Conservation (phyloP, 768 basidiomycete genomes). For the Rhodocollybia butyracea region DNA sequence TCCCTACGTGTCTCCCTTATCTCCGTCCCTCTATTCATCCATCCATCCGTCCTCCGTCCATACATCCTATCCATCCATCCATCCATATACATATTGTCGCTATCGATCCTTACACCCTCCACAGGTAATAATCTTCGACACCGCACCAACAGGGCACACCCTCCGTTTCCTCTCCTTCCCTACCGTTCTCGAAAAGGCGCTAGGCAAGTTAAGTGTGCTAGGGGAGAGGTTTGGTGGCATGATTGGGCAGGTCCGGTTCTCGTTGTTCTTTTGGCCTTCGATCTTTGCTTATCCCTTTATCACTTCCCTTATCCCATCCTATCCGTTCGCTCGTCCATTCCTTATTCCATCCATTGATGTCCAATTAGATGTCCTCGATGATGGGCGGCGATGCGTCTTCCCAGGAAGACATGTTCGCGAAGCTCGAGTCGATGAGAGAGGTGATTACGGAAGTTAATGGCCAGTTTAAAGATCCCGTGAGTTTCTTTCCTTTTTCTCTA, state of each 20-base stretch:
- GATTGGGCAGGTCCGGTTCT: slow-evolving; percentile 68
- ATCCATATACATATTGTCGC: too few relatives aligned
- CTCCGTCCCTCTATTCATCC: background rate
- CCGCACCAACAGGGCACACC: slow-evolving; percentile 97
- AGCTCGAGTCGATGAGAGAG: slow-evolving; percentile 94
- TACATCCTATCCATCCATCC: too few relatives aligned
- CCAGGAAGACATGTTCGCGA: slow-evolving; percentile 98
- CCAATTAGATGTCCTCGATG: slow-evolving; percentile 82
- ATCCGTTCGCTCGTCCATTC: too few relatives aligned
- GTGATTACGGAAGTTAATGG: slow-evolving; percentile 98
- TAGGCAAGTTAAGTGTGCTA: slow-evolving; percentile 91
- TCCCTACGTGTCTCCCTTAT: background rate
- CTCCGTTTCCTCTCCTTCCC: slow-evolving; percentile 99
- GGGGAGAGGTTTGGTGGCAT: slow-evolving; percentile 96
- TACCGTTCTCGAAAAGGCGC: slow-evolving; percentile 92
- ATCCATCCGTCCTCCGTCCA: background rate
- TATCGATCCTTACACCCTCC: too few relatives aligned
- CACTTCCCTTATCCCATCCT: too few relatives aligned
- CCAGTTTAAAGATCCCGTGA: slow-evolving; percentile 97
- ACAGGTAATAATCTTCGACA: slow-evolving; percentile 99
- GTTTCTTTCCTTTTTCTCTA: slow-evolving; percentile 24
- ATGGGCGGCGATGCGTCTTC: slow-evolving; percentile 90
- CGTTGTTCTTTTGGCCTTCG: background rate
- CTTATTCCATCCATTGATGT: background rate
- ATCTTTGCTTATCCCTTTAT: background rate